Evolutionary conservation across 2,329 filamentous ascomycete species (phyloP), one percentile per base, ranked within the genome.

Genomic region (Neofusicoccum cordaticola): DNA sequence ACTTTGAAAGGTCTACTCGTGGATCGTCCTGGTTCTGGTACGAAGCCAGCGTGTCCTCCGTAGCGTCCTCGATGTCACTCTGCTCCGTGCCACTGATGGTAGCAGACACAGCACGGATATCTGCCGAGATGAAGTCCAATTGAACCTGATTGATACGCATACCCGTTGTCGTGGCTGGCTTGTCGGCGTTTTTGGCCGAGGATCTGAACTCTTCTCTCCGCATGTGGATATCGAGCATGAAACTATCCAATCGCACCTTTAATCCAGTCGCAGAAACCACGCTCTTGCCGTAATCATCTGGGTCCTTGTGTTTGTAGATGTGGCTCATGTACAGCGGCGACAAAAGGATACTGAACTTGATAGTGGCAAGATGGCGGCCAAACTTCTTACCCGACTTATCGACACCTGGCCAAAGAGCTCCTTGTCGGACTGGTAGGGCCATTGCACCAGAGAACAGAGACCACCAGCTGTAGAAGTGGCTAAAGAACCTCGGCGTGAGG

Each of bases 331-430:
- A 99, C 2, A 99, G 81, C 0, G 95, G 95, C 2, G 95, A 96
- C 15, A 99, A 82, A 2, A 98, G 84, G 22, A 99, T 81, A 67
- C 94, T 97, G 80, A 98, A 98, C 81, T 99, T 99, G 82, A 99
- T 93, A 8, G 96, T 99, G n/a, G 93, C 94, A 67, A 99, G 82
- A 78, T 99, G 96, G 57, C 95, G 87, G 13, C 94, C 94, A 75
- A 99, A 99, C 75, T 99, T 99, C 80, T 99, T 99, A 82, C 92
- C 97, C 51, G 92, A 95, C 82, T 97, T 97, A 70, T 97, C 95
- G 27, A 93, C 86, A 0, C 92, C 93, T 5, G 93, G 94, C 88
- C 93, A 99, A 2, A 99, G 84, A 52, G 86, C 85, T 15, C 95
- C 95, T 80, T 99, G 96, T 0, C 95, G 91, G 65, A 99, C 90